Base-by-base conservation (phyloP, 2,329 filamentous ascomycete species). In the Colletotrichum kahawae region DNA sequence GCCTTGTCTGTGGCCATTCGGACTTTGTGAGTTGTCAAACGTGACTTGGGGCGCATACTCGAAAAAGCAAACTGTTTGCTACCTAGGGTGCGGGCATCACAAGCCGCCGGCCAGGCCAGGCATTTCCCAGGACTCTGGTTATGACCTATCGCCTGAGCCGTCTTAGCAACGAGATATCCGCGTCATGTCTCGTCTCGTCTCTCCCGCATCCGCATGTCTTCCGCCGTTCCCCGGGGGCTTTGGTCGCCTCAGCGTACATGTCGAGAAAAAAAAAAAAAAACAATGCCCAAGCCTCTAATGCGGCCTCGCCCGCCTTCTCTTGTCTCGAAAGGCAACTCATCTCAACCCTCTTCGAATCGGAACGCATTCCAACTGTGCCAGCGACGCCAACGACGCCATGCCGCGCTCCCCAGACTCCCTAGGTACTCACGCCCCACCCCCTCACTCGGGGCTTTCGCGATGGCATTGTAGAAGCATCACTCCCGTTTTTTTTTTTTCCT, bases 141-240 rank as follows among this genome's bases (percentile, higher is more conserved):
- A 48, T n/a, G 70, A 71, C 24, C 69, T 43, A 56, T 72, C 24
- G 24, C 36, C 56, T 43, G 16, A 48, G 62, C 54, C 56, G 33
- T 64, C 63, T 64, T 31, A 63, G 56, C 27, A 63, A 59, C 31
- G 14, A 38, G 54, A 66, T 74, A 67, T 63, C 72, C 62, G 69
- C 72, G 56, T 67, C 72, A 75, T 75, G 72, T 75, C 69, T 75
- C 69, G 56, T 75, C 72, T 75, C 56, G 69, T 72, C 63, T 75
- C 62, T 62, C 72, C 68, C 70, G 63, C 63, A 54, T 66, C 36
- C 54, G 63, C 70, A 21, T 51, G 21, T 59, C 62, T 72, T 67
- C 72, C 72, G 72, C 43, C 34, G 24, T 75, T 75, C 72, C 72
- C 69, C 72, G 69, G 69, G 36, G 21, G 72, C 72, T 59, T 43